Base-by-base conservation (phyloP, 2,329 filamentous ascomycete genomes). In the Clathrospora elynae region DNA sequence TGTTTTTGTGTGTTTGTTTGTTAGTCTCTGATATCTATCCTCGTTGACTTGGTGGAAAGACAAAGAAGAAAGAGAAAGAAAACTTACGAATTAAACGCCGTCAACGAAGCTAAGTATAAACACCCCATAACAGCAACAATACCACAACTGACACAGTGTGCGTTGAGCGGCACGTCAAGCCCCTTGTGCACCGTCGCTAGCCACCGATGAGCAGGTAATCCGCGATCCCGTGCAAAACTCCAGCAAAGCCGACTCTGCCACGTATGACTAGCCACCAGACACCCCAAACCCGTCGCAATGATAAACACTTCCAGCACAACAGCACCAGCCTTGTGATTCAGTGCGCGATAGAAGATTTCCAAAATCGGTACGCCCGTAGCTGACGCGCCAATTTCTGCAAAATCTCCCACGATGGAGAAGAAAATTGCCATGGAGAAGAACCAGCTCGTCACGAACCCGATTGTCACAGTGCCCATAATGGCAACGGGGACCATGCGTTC, bases 221-320 rank as follows among this genome's bases (percentile, higher is more conserved):
- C 78, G 10, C 68, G 59, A 52, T 80, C 78, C 4, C 78, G 69
- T 7, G 78, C 76, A 53, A 80, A 79, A 12, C 74, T 76, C 77
- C 77, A 80, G 45, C 73, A 75, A 6, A 79, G 66, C 1, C 77
- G 69, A 22, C 72, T 74, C 52, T 78, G 75, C 72, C 75, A 79
- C 4, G 76, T 78, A 41, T 79, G 75, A 40, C 67, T 70, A 3
- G 75, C 71, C 31, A 78, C 69, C 37, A 74, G 58, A 49, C 75
- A 77, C 11, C 75, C 74, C 35, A 77, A 55, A 1, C 75, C 75
- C 0, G 76, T 78, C 5, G 71, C 71, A 16, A 78, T 66, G 48
- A 79, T 70, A 35, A 78, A 53, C 1, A 64, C 61, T 49, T 77
- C 73, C 8, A 79, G 62, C 1, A 73, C 70, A 41, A 77, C 74